These are phyloP conservation scores for Mucor saturninus DNA, from an alignment of 371 early-diverging fungal species.

Conservation along the genomic window DNA sequence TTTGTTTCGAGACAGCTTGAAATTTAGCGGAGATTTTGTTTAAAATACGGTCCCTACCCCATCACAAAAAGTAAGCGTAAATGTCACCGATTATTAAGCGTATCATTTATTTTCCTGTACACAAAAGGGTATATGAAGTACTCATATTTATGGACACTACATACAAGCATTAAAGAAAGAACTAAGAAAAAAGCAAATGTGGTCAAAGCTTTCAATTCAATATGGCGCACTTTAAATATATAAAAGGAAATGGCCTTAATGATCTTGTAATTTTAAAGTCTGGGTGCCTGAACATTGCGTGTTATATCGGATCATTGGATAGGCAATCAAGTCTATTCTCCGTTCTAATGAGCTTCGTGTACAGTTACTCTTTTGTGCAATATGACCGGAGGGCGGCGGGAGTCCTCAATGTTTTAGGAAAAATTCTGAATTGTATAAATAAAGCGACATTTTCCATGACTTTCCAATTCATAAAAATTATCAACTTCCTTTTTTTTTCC, in stretches of 20 bases:
- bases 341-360: constrained; percentile 16
- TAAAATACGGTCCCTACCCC: too few species aligned
- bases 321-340: constrained; percentile 3
- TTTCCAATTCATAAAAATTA: background rate
- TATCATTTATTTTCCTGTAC: too few species aligned
- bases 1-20: too few species aligned
- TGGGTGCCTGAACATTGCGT: background rate
- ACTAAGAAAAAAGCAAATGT: background rate
- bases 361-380: constrained; percentile 15
- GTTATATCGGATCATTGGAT: background rate
- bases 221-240: background rate
- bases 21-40: too few species aligned
- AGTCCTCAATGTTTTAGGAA: background rate
- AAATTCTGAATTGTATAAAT: constrained; percentile 1
- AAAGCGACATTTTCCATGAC: background rate
- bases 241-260: background rate
- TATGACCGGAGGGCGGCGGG: constrained; percentile 8
- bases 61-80: too few species aligned
- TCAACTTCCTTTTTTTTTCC: constrained; percentile 7
- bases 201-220: constrained; percentile 1
- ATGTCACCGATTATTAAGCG: too few species aligned
- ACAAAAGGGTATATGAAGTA: too few species aligned
- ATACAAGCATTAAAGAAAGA: too few species aligned
- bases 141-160: too few species aligned
- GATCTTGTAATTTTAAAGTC: background rate